Percentiles rank a stretch among this genome's conserved stretches.
Conservation (phyloP, 2,329 filamentous ascomycete species). For the Penicillium palitans region DNA sequence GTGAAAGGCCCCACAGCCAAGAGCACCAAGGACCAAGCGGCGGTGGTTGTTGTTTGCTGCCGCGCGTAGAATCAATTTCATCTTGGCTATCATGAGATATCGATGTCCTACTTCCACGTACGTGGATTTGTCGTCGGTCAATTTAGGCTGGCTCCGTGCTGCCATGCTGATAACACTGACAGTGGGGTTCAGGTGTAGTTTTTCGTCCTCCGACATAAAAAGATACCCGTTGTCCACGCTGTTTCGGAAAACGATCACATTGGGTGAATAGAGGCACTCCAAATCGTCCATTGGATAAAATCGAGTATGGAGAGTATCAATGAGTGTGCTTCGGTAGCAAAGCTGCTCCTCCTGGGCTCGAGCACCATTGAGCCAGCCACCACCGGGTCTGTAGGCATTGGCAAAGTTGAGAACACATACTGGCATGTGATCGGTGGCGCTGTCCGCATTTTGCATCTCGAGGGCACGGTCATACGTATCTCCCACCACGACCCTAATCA, state of each 20-base stretch:
- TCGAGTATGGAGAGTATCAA: slow-evolving; percentile 37
- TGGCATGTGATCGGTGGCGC: slow-evolving; percentile 26
- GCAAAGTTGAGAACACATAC: slow-evolving; percentile 69
- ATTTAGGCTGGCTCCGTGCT: slow-evolving; percentile 50
- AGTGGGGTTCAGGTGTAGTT: not conserved
- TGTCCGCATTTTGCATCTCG: slow-evolving; percentile 29
- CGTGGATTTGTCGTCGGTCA: slow-evolving; percentile 21
- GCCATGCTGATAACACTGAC: slow-evolving; percentile 63
- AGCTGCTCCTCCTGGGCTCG: slow-evolving; percentile 69
- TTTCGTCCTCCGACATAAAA: slow-evolving; percentile 37
- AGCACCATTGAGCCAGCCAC: slow-evolving; percentile 63
- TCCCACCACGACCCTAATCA: slow-evolving; percentile 55
- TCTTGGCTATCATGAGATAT: slow-evolving; percentile 62
- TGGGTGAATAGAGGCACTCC: slow-evolving; percentile 60
- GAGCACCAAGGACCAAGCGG: slow-evolving; percentile 64
- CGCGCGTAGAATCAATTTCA: slow-evolving; percentile 61
- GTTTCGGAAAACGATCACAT: slow-evolving; percentile 59
- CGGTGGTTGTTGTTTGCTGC: slow-evolving; percentile 59
- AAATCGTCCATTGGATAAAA: slow-evolving; percentile 57
- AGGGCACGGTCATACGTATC: slow-evolving; percentile 62
- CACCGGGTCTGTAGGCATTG: slow-evolving; percentile 58
- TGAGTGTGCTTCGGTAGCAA: slow-evolving; percentile 60
- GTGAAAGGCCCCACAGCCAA: slow-evolving; percentile 67
- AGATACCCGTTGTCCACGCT: slow-evolving; percentile 50
- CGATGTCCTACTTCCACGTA: slow-evolving; percentile 50